Conservation (phyloP, 2,329 filamentous ascomycete species). For the Salinomyces thailandicus region DNA sequence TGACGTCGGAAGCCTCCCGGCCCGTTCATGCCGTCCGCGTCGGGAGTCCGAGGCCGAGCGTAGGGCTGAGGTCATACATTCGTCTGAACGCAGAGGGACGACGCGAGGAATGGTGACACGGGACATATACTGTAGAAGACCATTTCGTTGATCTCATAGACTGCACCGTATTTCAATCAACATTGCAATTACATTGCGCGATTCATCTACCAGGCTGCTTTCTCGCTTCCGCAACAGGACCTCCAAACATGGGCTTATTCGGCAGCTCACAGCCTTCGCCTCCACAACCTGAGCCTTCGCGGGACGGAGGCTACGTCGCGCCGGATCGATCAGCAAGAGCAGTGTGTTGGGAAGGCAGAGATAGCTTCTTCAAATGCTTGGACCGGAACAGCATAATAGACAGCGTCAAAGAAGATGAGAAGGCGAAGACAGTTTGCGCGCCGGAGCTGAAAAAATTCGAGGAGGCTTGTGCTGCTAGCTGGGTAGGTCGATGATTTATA, state of each 20-base stretch:
- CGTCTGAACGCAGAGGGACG: too few species aligned
- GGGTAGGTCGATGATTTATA: constrained; percentile 69
- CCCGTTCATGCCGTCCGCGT: too few species aligned
- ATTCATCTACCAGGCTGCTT: too few species aligned
- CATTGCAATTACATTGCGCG: too few species aligned
- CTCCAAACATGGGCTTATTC: constrained; percentile 26
- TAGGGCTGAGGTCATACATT: too few species aligned
- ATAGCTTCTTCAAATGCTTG: constrained; percentile 79
- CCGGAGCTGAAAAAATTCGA: constrained; percentile 60
- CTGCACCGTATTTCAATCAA: too few species aligned
- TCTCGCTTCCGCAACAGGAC: neutral
- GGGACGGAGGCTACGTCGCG: constrained; percentile 58
- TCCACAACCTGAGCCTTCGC: constrained; percentile 20
- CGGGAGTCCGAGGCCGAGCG: too few species aligned
- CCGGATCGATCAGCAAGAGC: constrained; percentile 75
- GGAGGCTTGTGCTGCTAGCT: constrained; percentile 74
- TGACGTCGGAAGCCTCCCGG: too few species aligned
- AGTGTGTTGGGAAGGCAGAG: constrained; percentile 81
- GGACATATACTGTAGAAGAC: too few species aligned
- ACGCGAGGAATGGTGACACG: too few species aligned
- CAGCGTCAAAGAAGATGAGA: constrained; percentile 46
- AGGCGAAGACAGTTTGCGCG: constrained; percentile 46
- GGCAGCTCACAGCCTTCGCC: constrained; percentile 14
- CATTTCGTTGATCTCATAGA: too few species aligned
- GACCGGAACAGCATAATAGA: constrained; percentile 76